Conservation (phyloP, 129 eudicot genomes). For the Chrysanthemum makinoi region DNA sequence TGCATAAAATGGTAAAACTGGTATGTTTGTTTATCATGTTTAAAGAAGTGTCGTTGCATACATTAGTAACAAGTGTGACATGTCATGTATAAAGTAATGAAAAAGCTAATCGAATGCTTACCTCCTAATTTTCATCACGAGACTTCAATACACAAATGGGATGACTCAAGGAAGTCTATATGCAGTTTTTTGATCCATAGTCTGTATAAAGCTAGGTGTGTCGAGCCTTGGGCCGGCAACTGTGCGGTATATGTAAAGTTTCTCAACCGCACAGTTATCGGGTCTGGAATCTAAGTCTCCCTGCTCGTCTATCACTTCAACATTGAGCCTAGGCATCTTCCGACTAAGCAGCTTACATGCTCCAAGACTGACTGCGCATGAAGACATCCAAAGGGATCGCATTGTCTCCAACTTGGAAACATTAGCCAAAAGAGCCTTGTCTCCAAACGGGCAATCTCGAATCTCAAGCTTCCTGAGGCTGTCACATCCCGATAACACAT, state of each 20-base stretch:
- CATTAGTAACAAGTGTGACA: background rate
- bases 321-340: slow-evolving; percentile 83
- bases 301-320: slow-evolving; percentile 88
- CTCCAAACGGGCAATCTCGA: slow-evolving; percentile 97
- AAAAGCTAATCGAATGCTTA: background rate
- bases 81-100: background rate
- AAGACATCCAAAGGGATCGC: slow-evolving; percentile 99
- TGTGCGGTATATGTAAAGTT: slow-evolving; percentile 72
- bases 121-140: background rate
- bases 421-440: slow-evolving; percentile 82
- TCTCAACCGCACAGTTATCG: slow-evolving; percentile 64
- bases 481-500: slow-evolving; percentile 84
- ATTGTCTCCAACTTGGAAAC: slow-evolving; percentile 97
- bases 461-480: slow-evolving; percentile 91
- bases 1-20: no score
- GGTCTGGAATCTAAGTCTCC: slow-evolving; percentile 67
- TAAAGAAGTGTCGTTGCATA: no score
- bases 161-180: background rate
- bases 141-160: no score
- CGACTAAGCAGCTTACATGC: slow-evolving; percentile 86
- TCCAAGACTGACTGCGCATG: slow-evolving; percentile 88
- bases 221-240: slow-evolving; percentile 82
- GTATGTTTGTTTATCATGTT: no score
- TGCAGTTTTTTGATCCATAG: slow-evolving; percentile 41
- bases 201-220: slow-evolving; percentile 73